Evolutionary conservation across 768 basidiomycete species (phyloP).

Genomic region (Hortiboletus campestris): DNA sequence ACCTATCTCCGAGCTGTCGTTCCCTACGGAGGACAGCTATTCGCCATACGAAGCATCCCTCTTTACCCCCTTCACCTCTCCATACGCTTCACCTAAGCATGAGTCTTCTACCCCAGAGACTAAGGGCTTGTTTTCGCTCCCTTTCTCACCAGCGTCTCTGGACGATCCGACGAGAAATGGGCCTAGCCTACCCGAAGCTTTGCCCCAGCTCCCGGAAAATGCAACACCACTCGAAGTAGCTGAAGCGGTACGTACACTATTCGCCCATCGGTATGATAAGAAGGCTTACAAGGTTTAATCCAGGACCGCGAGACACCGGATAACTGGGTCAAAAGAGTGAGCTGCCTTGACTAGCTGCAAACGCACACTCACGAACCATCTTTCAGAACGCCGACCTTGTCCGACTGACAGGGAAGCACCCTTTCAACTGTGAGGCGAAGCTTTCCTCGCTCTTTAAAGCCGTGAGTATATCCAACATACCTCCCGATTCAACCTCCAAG

Average conservation of each 20-base stretch:
- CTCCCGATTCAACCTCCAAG: not conserved
- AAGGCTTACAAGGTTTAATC: not conserved
- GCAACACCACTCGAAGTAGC: slow-evolving; percentile 21
- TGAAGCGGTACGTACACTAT: slow-evolving; percentile 18
- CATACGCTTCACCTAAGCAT: not conserved
- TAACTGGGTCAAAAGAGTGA: slow-evolving; percentile 39
- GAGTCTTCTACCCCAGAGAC: not conserved
- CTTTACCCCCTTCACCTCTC: slow-evolving; percentile 12
- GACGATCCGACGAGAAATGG: slow-evolving; percentile 20
- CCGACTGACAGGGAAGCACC: slow-evolving; percentile 57
- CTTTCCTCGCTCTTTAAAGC: slow-evolving; percentile 43
- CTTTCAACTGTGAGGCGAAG: slow-evolving; percentile 56
- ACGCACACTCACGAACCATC: not conserved
- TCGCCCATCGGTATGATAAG: not conserved
- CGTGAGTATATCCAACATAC: slow-evolving; percentile 19
- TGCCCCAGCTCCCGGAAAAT: slow-evolving; percentile 27
- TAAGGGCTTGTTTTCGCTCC: slow-evolving; percentile 8
- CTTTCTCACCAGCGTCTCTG: slow-evolving; percentile 20
- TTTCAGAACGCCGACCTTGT: slow-evolving; percentile 38
- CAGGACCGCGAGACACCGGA: slow-evolving; percentile 40
- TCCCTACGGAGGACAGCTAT: not conserved
- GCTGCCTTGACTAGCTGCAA: not conserved
- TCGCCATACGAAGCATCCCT: slow-evolving; percentile 7
- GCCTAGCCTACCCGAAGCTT: slow-evolving; percentile 13
- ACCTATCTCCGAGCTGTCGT: not conserved